Conservation (phyloP, 2,329 filamentous ascomycete genomes). For the Fusarium pseudoanthophilum region DNA sequence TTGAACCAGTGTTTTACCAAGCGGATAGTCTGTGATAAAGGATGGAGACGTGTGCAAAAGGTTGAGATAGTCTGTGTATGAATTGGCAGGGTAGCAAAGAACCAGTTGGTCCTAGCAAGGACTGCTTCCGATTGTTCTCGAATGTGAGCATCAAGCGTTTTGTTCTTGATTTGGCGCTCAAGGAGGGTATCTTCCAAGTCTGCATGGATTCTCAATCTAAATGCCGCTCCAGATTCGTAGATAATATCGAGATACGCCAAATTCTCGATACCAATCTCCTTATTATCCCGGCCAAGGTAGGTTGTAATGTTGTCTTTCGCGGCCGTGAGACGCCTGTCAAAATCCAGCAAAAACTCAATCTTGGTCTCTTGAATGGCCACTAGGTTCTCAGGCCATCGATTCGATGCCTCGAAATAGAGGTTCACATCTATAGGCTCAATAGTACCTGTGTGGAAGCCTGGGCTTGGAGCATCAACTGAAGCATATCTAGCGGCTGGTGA, state of each 20-base stretch:
- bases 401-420: conserved; percentile 92
- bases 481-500: conserved; percentile 79
- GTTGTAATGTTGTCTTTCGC: conserved; percentile 70
- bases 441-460: conserved; percentile 57
- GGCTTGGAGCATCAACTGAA: conserved; percentile 60
- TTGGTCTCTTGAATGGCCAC: conserved; percentile 93
- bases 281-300: conserved; percentile 84
- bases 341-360: conserved; percentile 84
- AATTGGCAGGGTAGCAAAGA: conserved; percentile 77
- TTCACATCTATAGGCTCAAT: conserved; percentile 77
- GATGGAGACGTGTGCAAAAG: conserved; percentile 81
- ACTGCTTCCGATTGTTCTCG: conserved; percentile 77
- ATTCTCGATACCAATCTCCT: conserved; percentile 75
- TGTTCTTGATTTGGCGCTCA: conserved; percentile 81
- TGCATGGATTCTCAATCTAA: conserved; percentile 88
- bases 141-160: conserved; percentile 69
- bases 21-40: conserved; percentile 84
- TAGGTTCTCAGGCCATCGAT: conserved; percentile 92
- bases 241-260: conserved; percentile 84
- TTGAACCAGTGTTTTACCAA: conserved; percentile 91
- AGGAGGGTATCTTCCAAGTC: conserved; percentile 87
- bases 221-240: conserved; percentile 76
- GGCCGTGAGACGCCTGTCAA: conserved; percentile 75
- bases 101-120: conserved; percentile 76
- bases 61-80: conserved; percentile 85